Evolutionary conservation across 495 filamentous ascomycete species (phyloP).

Genomic region (Amorphotheca resinae): DNA sequence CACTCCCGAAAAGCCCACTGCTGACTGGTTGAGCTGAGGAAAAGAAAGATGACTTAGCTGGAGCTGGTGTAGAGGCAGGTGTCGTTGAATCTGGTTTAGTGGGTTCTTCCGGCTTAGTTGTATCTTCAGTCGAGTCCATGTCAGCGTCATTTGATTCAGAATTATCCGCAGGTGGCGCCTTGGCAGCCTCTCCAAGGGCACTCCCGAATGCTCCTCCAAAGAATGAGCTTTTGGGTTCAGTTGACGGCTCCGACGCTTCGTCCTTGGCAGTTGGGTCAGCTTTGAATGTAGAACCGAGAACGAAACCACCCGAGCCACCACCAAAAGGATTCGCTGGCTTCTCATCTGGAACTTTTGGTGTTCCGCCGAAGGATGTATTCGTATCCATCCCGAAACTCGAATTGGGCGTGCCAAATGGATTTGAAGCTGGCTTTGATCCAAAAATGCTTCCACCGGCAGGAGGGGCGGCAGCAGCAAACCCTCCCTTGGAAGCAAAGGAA

Average conservation of each 20-base stretch:
- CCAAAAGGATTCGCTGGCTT: constrained; percentile 12
- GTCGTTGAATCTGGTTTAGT: constrained; percentile 37
- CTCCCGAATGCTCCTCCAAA: constrained; percentile 47
- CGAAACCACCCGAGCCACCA: constrained; percentile 43
- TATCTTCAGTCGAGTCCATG: constrained; percentile 37
- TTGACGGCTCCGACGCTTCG: constrained; percentile 39
- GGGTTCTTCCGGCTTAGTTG: constrained; percentile 21
- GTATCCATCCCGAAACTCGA: constrained; percentile 1
- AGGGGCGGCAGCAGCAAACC: constrained; percentile 36
- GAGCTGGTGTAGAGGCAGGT: constrained; percentile 39
- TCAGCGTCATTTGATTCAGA: constrained; percentile 45
- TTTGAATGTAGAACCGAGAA: constrained; percentile 71
- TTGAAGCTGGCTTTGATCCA: constrained; percentile 27
- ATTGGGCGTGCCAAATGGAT: constrained; percentile 7
- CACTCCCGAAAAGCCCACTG: constrained; percentile 20
- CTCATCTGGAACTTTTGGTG: neutral
- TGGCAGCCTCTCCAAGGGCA: constrained; percentile 33
- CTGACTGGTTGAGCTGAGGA: constrained; percentile 14
- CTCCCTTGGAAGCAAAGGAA: constrained; percentile 43
- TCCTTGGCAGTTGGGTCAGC: constrained; percentile 52
- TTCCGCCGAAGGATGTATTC: constrained; percentile 12
- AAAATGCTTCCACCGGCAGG: constrained; percentile 30
- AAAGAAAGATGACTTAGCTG: constrained; percentile 32
- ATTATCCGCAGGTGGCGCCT: constrained; percentile 25
- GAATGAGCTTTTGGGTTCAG: constrained; percentile 28